Base-by-base conservation (phyloP, 495 filamentous ascomycete genomes). In the Aspergillus cavernicola region DNA sequence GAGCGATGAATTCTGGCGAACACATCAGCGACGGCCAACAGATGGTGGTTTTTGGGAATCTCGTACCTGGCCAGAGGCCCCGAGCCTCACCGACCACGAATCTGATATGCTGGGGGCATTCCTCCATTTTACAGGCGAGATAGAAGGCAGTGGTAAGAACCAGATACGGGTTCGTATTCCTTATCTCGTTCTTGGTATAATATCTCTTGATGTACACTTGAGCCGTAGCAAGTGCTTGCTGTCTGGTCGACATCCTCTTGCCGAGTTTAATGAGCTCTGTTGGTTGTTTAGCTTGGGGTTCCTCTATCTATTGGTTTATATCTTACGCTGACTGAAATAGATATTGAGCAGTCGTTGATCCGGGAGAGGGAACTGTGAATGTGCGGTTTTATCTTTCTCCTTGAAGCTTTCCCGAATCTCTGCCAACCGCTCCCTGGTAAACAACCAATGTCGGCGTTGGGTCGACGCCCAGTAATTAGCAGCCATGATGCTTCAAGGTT, bases 101-200 rank as follows among this genome's bases (percentile, higher is more conserved):
- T 28, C 92, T 81, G 55, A 98, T 97, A 68, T 98, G 95, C 67
- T 96, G 92, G 23, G 93, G 95, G 56, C 86, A 92, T 70, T 98
- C 93, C 68, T 98, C 93, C 88, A 95, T 96, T 71, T 98, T 98
- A 73, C 91, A 95, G 41, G 95, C 93, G 29, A 98, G 77, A 70
- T 98, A 98, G 55, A 97, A 74, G 22, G 92, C 90, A 4, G 93
- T 97, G 23, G 89, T 84, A 55, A 96, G 75, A 40, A 97, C 80
- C 13, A 97, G 83, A 69, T 95, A 96, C 13, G 93, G 92, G 59
- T 97, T 98, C 19, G 92, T 97, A 38, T 85, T 84, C 49, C 93
- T 84, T 59, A 97, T 89, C 57, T 93, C 89, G 61, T 95, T 87
- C 66, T 88, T 89, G 58, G 80, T 85, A 71, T 96, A 97, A 74